phyloP scores from a whole-genome alignment of 73 alveolate species.

The Blepharisma stoltei region DNA sequence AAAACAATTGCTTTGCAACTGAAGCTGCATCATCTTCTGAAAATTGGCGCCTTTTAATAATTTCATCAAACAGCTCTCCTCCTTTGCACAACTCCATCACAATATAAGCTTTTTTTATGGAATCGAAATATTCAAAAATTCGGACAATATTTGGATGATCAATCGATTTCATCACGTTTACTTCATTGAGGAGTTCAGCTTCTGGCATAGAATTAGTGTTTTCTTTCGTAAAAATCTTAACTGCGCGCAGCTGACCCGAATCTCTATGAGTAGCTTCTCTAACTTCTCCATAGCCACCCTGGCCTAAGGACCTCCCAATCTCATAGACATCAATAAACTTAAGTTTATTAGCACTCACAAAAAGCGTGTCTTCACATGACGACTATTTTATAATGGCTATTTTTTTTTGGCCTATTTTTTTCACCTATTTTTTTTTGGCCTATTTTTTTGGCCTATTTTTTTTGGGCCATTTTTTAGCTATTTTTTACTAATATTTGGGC shows the following conservation, averaged over 20 bases:
- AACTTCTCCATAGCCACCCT: constrained; percentile 47
- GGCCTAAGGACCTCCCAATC: constrained; percentile 43
- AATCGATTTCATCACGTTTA: constrained; percentile 23
- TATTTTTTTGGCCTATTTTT: too few species aligned
- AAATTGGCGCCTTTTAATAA: constrained; percentile 24
- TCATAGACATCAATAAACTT: constrained; percentile 55
- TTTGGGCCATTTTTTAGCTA: too few species aligned
- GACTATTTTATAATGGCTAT: too few species aligned
- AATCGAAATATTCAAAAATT: constrained; percentile 36
- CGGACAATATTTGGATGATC: constrained; percentile 44
- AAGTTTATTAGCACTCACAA: constrained; percentile 44
- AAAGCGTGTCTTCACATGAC: too few species aligned
- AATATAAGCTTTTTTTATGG: constrained; percentile 3
- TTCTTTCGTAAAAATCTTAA: constrained; percentile 30
- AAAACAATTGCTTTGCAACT: constrained; percentile 33
- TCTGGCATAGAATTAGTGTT: not conserved
- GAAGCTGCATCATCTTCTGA: constrained; percentile 45
- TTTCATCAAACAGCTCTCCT: constrained; percentile 51
- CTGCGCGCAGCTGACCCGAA: constrained; percentile 37
- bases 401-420: too few species aligned
- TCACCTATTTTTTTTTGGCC: too few species aligned
- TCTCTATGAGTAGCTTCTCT: constrained; percentile 9
- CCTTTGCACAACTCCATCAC: constrained; percentile 61
- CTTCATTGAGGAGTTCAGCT: constrained; percentile 35
- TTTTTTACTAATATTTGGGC: too few species aligned